These are phyloP conservation scores for Echria macrotheca DNA, from an alignment of 495 filamentous ascomycete species.

Conservation along the genomic window DNA sequence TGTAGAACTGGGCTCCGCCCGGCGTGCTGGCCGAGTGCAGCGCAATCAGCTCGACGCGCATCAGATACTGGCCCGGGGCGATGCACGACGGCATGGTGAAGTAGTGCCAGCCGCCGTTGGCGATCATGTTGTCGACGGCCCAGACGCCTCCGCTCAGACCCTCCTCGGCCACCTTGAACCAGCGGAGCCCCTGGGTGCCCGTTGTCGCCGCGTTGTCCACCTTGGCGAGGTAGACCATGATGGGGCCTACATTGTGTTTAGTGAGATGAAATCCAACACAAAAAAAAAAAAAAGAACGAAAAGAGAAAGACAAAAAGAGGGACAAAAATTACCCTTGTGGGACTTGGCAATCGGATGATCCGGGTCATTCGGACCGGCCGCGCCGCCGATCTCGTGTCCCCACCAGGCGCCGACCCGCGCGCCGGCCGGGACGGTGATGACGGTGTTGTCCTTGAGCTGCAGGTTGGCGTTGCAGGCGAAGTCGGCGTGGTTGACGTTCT, in stretches of 20 bases:
- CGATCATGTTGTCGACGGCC: slow-evolving; percentile 13
- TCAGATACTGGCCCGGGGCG: slow-evolving; percentile 44
- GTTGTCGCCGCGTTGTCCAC: slow-evolving; percentile 41
- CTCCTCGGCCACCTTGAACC: slow-evolving; percentile 44
- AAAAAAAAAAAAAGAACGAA: neutral
- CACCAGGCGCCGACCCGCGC: slow-evolving; percentile 46
- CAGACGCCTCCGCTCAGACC: slow-evolving; percentile 33
- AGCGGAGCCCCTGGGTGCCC: slow-evolving; percentile 29
- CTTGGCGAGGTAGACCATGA: slow-evolving; percentile 46
- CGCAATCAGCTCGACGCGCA: slow-evolving; percentile 49
- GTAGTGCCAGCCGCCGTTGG: slow-evolving; percentile 40
- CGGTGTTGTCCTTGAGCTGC: slow-evolving; percentile 33
- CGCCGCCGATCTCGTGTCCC: slow-evolving; percentile 45
- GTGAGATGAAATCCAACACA: neutral
- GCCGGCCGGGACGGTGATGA: slow-evolving; percentile 43
- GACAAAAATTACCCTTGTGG: slow-evolving; percentile 34
- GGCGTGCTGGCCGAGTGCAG: slow-evolving; percentile 38
- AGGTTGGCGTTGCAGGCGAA: slow-evolving; percentile 37
- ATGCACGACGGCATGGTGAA: slow-evolving; percentile 43
- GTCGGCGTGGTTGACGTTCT: slow-evolving; percentile 33
- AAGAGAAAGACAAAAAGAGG: neutral
- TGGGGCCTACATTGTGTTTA: slow-evolving; percentile 31
- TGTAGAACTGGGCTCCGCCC: slow-evolving; percentile 48
- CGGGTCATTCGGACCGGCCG: slow-evolving; percentile 36
- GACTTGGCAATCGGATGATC: slow-evolving; percentile 47